Base-by-base conservation (phyloP, 306 rosid species). In the Pterocarpus macrocarpus region DNA sequence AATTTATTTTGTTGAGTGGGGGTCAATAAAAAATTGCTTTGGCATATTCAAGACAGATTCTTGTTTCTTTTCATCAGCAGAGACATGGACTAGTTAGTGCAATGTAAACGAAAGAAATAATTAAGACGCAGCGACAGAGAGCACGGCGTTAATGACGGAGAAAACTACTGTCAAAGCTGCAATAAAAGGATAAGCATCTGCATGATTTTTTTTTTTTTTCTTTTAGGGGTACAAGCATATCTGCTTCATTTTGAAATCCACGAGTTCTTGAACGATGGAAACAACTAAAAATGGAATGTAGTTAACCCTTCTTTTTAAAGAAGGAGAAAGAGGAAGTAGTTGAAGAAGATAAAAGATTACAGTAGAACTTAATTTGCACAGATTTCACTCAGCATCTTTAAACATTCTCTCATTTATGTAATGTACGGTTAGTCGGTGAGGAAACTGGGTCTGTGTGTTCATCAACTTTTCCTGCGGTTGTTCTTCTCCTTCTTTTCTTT, bases 351-450 rank as follows among this genome's bases (percentile, higher is more conserved):
- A 58, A 62, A 62, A 58, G 15, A 62, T 43, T 45, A 39, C 7
- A 39, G 53, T 5, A 59, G 36, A 0, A 76, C 63, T 34, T 55
- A 39, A 67, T 67, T 53, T 49, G 47, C 69, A 69, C 17, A 17
- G 75, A 68, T 69, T 16, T 35, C 61, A 50, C 56, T 62, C 34
- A 71, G 68, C 90, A 85, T 85, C 89, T 87, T 89, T 85, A 85
- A 81, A 81, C 90, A 85, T 83, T 87, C 87, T 47, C 81, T 65
- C 64, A 66, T 49, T 71, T 55, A 61, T 61, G 78, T 45, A 65
- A 69, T 30, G 56, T 11, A 64, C 62, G 39, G 57, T 35, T 33
- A 58, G 59, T 66, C 14, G 75, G 67, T 67, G 75, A 78, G 55
- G 39, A 56, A 65, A 35, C 65, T 36, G 79, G 50, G 62, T 75